Percentiles rank a stretch among this genome's conserved stretches.
phyloP scores from a whole-genome alignment of 495 filamentous ascomycete species.

The Pyrenula massariospora region DNA sequence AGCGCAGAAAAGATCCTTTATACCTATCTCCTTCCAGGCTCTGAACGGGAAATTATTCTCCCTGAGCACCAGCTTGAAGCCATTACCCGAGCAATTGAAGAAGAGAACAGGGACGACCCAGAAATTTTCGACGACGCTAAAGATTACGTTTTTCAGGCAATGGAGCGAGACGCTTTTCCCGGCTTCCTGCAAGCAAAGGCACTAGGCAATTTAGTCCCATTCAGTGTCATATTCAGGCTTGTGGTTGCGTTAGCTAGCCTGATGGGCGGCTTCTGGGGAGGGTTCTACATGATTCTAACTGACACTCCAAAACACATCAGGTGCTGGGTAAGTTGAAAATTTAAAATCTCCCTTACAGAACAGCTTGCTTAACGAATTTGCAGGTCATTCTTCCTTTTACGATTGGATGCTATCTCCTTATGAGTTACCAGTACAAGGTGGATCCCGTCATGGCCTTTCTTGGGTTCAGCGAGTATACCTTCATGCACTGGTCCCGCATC shows the following conservation, averaged over 20 bases:
- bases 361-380: constrained; percentile 6
- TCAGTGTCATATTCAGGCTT: constrained; percentile 70
- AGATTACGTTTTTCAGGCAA: constrained; percentile 98
- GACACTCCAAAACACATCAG: constrained; percentile 61
- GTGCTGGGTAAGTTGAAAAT: constrained; percentile 56
- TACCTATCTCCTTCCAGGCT: constrained; percentile 82
- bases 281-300: constrained; percentile 84
- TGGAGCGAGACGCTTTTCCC: constrained; percentile 97
- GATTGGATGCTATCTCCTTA: constrained; percentile 74
- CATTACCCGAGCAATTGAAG: constrained; percentile 75
- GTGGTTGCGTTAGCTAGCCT: constrained; percentile 77
- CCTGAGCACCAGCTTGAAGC: constrained; percentile 74
- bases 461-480: constrained; percentile 88
- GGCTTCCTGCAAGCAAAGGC: constrained; percentile 92
- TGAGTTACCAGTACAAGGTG: constrained; percentile 85
- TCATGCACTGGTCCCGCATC: constrained; percentile 76
- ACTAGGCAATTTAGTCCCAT: constrained; percentile 84
- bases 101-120: constrained; percentile 82
- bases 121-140: constrained; percentile 96
- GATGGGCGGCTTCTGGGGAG: constrained; percentile 88
- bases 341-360: constrained; percentile 2
- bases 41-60: constrained; percentile 89
- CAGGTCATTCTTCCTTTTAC: constrained; percentile 91
- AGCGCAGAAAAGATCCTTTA: constrained; percentile 97
- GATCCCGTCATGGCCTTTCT: constrained; percentile 85